Percentiles rank a stretch among this genome's conserved stretches.
phyloP scores from a whole-genome alignment of 2,329 filamentous ascomycete genomes.

The Exophiala sp. region DNA sequence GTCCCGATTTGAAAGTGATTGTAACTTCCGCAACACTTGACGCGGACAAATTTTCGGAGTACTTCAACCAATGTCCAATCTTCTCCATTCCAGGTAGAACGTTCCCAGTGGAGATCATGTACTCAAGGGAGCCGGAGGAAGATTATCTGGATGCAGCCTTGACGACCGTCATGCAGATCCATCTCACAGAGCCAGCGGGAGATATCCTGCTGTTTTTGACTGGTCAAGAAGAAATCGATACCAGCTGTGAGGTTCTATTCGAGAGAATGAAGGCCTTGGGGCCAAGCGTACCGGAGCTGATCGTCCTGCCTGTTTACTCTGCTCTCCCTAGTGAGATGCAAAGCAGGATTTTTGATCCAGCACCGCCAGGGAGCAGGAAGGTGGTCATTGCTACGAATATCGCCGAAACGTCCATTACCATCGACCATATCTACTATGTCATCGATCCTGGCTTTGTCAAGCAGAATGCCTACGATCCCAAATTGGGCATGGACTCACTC shows the following conservation, averaged over 20 bases:
- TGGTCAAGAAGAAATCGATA: slow-evolving; percentile 97
- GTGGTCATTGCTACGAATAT: slow-evolving; percentile 98
- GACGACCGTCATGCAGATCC: slow-evolving; percentile 98
- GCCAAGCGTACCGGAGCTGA: slow-evolving; percentile 81
- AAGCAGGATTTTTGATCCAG: slow-evolving; percentile 89
- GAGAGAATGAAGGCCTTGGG: slow-evolving; percentile 96
- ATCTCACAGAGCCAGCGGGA: slow-evolving; percentile 83
- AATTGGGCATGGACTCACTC: slow-evolving; percentile 94
- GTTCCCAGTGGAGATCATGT: slow-evolving; percentile 93
- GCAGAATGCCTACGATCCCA: slow-evolving; percentile 94
- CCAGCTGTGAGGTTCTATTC: slow-evolving; percentile 83
- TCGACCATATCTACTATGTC: slow-evolving; percentile 96
- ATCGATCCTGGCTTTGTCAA: slow-evolving; percentile 97
- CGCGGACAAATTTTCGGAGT: slow-evolving; percentile 94
- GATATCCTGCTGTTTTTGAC: slow-evolving; percentile 97
- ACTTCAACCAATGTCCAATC: slow-evolving; percentile 94
- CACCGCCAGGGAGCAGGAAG: slow-evolving; percentile 79
- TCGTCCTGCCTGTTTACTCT: slow-evolving; percentile 95
- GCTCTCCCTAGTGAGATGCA: slow-evolving; percentile 91
- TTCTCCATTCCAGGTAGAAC: slow-evolving; percentile 95
- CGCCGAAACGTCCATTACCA: slow-evolving; percentile 95
- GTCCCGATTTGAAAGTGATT: slow-evolving; percentile 88
- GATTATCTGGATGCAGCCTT: slow-evolving; percentile 93
- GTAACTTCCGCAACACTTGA: slow-evolving; percentile 95
- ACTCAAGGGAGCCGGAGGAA: slow-evolving; percentile 88